A percentile compares a stretch with the other conserved stretches of the same genome.
Evolutionary conservation across 1,284 basidiomycete genomes (phyloP).

Genomic region (Taiwanofungus camphoratus): DNA sequence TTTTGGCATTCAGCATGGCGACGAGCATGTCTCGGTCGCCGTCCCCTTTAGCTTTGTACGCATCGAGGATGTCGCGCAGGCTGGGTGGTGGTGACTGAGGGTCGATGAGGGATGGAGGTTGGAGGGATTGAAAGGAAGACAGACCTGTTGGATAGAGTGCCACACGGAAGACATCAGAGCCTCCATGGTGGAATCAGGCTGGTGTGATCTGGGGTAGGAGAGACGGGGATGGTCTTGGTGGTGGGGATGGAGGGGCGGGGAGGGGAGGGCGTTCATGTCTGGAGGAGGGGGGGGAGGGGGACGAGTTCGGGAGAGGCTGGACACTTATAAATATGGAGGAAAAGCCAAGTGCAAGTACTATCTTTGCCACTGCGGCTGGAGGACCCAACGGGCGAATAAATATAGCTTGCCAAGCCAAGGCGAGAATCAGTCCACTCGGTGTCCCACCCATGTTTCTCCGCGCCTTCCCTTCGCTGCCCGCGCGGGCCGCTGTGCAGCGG

Average conservation of each 20-base stretch:
- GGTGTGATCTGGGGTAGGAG: slow-evolving; percentile 18
- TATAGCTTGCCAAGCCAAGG: slow-evolving; percentile 30
- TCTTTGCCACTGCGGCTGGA: slow-evolving; percentile 27
- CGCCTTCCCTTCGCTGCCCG: too few species aligned
- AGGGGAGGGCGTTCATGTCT: slow-evolving; percentile 22
- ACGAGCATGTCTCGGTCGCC: slow-evolving; percentile 87
- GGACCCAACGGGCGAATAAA: slow-evolving; percentile 20
- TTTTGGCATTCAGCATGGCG: slow-evolving; percentile 84
- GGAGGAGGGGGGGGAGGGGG: slow-evolving; percentile 13
- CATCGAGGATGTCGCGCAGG: slow-evolving; percentile 77
- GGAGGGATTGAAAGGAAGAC: slow-evolving; percentile 27
- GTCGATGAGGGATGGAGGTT: slow-evolving; percentile 18
- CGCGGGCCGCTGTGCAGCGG: neutral
- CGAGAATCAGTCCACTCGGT: slow-evolving; percentile 10
- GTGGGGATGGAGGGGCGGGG: slow-evolving; percentile 20
- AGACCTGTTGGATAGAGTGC: slow-evolving; percentile 44
- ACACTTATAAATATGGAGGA: slow-evolving; percentile 27
- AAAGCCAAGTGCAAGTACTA: slow-evolving; percentile 28
- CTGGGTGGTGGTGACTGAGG: slow-evolving; percentile 66
- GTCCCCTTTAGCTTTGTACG: slow-evolving; percentile 78
- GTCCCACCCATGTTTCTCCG: neutral
- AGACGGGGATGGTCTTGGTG: slow-evolving; percentile 23
- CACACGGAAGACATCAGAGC: slow-evolving; percentile 38
- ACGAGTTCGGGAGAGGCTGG: slow-evolving; percentile 13
- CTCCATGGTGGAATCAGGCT: slow-evolving; percentile 23